Evolutionary conservation across 768 basidiomycete species (phyloP), one percentile per base, ranked within the genome.

Genomic region (Rhizopogon rudus): DNA sequence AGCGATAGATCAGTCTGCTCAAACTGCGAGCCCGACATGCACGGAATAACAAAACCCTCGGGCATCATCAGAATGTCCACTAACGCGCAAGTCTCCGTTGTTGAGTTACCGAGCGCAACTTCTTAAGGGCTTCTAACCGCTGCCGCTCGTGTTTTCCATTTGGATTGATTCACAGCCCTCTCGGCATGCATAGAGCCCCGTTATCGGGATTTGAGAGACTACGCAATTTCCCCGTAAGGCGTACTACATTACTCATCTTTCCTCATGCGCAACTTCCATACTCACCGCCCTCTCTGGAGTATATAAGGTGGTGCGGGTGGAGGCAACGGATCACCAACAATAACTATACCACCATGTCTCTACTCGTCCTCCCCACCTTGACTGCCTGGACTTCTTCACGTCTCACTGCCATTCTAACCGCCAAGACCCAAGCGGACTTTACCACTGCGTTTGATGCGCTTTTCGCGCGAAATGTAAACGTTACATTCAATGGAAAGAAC

Each of bases 401-500:
- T 59, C 48, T 81, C 52, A 64, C 65, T 3, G 59, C 72, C 25
- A 52, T 81, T 44, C 67, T 76, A 57, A 57, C 69, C 54, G 73
- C 78, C 5, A 75, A 73, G 35, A 74, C 67, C 4, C 41, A 62
- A 22, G 54, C 56, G 0, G 69, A 64, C 16, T 77, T 79, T 55
- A 55, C 71, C 45, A 33, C 56, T 17, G 70, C 73, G 0, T 77
- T 81, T 63, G 72, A 80, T 37, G 62, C 55, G 2, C 75, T 77
- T 56, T 63, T 81, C 55, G 69, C 75, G 6, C 31, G 64, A 39
- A 22, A 74, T 14, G 71, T 67, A 29, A 62, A 57, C 1, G 64
- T 80, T 53, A 70, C 66, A 3, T 63, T 81, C 53, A 81, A 81
- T 57, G 78, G 75, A 16, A 64, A 67, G 25, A 31, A 64, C 13